These are phyloP conservation scores for Uronychia binucleata DNA, from an alignment of 73 alveolate species.

Conservation along the genomic window DNA sequence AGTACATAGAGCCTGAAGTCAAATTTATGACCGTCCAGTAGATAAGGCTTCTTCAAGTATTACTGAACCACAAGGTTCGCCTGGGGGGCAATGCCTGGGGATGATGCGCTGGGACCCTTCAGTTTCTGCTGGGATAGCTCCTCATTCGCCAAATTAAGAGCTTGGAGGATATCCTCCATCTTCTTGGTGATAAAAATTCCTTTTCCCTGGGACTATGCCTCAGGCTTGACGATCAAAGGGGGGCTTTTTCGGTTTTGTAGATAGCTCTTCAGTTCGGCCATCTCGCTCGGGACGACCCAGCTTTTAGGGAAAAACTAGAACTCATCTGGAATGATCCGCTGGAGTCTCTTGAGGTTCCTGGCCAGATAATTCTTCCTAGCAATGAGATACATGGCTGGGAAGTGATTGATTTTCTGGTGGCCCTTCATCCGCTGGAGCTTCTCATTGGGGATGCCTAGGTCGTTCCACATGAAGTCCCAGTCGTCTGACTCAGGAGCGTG, in stretches of 20 bases:
- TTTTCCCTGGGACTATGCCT: constrained; percentile 64
- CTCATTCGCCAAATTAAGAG: no score
- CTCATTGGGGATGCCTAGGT: constrained; percentile 45
- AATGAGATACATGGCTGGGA: constrained; percentile 84
- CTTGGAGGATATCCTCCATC: no score
- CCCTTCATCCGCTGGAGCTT: constrained; percentile 49
- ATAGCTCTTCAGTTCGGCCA: constrained; percentile 62
- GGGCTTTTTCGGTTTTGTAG: constrained; percentile 24
- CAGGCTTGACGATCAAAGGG: constrained; percentile 53
- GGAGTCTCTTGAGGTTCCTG: constrained; percentile 63
- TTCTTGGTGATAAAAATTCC: no score
- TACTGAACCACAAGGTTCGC: constrained; percentile 18
- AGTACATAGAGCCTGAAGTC: constrained; percentile 54
- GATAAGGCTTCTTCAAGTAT: constrained; percentile 36
- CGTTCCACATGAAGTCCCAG: constrained; percentile 70
- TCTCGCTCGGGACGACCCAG: constrained; percentile 80
- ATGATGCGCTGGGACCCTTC: no score
- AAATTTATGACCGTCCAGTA: constrained; percentile 41
- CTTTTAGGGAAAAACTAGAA: constrained; percentile 75
- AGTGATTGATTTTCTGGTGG: constrained; percentile 81
- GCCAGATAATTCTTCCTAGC: constrained; percentile 82
- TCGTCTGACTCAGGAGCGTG: no score
- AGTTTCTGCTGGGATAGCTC: no score
- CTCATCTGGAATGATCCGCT: constrained; percentile 66
- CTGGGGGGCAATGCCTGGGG: no score